Percentiles rank a stretch among this genome's conserved stretches.
Evolutionary conservation across 768 basidiomycete genomes (phyloP).

Genomic region (Omphalotus guepiniiformis): DNA sequence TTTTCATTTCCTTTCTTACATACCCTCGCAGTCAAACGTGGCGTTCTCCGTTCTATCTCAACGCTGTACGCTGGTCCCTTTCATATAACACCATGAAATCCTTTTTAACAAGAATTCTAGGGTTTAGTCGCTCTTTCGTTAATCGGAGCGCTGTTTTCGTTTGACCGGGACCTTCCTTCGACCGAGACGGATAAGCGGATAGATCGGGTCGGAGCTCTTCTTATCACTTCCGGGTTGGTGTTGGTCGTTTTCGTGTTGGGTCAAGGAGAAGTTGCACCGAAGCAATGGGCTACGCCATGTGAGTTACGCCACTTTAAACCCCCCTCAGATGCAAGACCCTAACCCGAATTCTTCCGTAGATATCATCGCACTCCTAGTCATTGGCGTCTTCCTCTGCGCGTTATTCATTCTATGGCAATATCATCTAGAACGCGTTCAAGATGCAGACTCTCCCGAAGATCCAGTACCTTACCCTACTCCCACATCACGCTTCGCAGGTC

Average conservation of each 20-base stretch:
- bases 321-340: background rate
- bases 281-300: constrained; percentile 54
- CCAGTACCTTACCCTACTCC: constrained; percentile 1
- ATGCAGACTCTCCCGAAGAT: background rate
- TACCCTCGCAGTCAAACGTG: constrained; percentile 46
- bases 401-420: constrained; percentile 65
- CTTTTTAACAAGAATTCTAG: background rate
- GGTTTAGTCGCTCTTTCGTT: constrained; percentile 42
- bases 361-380: constrained; percentile 64
- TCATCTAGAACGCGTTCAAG: constrained; percentile 46
- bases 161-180: constrained; percentile 55
- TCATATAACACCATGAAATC: background rate
- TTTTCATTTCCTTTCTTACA: background rate
- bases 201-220: constrained; percentile 77
- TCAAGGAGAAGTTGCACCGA: constrained; percentile 54
- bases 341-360: constrained; percentile 30
- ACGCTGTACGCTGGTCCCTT: constrained; percentile 6
- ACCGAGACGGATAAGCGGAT: constrained; percentile 43
- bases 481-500: background rate
- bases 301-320: background rate
- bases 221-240: constrained; percentile 56
- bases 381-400: constrained; percentile 52
- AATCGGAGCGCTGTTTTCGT: constrained; percentile 49
- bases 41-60: constrained; percentile 49
- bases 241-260: constrained; percentile 72